Conservation (phyloP, 768 basidiomycete species). For the Lepiota brunneoincarnata region DNA sequence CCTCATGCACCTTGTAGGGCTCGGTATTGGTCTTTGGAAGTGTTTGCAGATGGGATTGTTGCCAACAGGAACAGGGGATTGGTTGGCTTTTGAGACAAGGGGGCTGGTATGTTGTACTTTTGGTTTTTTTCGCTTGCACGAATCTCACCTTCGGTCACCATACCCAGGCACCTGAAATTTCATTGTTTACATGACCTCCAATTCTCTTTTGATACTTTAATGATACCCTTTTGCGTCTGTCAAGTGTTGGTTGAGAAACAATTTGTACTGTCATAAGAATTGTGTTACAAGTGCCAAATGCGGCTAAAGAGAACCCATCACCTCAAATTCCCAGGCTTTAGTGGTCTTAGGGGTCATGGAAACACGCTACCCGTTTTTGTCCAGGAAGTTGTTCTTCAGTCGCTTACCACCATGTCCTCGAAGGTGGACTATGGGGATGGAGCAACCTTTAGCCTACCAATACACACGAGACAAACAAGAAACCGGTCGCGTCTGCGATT, state of each 20-base stretch:
- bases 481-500: background rate
- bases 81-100: constrained; percentile 90
- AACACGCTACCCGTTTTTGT: background rate
- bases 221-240: too few species aligned
- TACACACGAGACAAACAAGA: background rate
- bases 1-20: constrained; percentile 70
- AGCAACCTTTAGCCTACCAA: background rate
- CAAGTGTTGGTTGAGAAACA: too few species aligned
- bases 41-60: constrained; percentile 90
- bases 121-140: background rate
- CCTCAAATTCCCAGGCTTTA: background rate
- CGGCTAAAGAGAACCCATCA: too few species aligned
- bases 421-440: background rate
- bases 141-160: background rate
- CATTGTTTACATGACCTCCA: constrained; percentile 25
- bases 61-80: constrained; percentile 89
- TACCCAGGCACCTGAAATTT: constrained; percentile 42
- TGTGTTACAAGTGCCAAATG: too few species aligned
- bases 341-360: background rate
- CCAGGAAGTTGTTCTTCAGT: background rate
- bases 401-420: constrained; percentile 1
- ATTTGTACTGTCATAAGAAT: too few species aligned
- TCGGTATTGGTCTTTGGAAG: constrained; percentile 89
- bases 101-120: constrained; percentile 48
- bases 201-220: background rate